Evolutionary conservation across 768 basidiomycete species (phyloP), one percentile per base, ranked within the genome.

Genomic region (Lyophyllum decastes): DNA sequence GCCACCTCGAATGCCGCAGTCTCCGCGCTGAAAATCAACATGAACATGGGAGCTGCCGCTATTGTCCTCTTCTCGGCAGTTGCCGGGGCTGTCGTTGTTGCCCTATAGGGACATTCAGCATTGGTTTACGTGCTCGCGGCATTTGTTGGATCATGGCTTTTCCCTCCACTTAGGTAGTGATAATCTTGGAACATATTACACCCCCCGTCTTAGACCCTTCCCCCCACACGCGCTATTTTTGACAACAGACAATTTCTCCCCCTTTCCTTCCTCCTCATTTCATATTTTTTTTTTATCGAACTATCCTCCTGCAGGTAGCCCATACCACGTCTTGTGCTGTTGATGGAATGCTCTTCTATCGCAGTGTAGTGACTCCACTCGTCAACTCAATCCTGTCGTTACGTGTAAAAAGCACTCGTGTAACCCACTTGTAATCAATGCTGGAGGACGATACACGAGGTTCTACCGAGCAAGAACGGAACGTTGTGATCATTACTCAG

Each of bases 31-130:
- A 78, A 72, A 58, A 61, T 75, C 41, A 62, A 62, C 51, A 62
- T 55, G 52, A 76, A 70, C 48, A 59, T 68, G 49, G 76, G 72
- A 44, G 70, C 73, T 12, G 48, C 70, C 25, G 74, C 72, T 2
- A 73, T 69, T 14, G 66, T 76, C 7, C 62, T 78, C 21, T 65
- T 82, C 34, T 81, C 82, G 19, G 78, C 73, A 0, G 64, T 79
- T 38, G 83, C 78, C 38, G 85, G 85, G 38, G 81, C 73, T 22
- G 81, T 68, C 14, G 63, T 78, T 57, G 72, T 78, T 58, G 72
- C 80, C 45, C 71, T 69, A 22, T 33, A 45, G 25, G 24, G 22
- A 33, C 5, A 12, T 30, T 21, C 33, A 45, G n/a, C 27, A 9
- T 46, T 12, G 21, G 12, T 30, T 43, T 44, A 14, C 27, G 24